Percentiles rank a stretch among this genome's conserved stretches.
Conservation (phyloP, 2,329 filamentous ascomycete species). For the Dactylellina cionopaga region DNA sequence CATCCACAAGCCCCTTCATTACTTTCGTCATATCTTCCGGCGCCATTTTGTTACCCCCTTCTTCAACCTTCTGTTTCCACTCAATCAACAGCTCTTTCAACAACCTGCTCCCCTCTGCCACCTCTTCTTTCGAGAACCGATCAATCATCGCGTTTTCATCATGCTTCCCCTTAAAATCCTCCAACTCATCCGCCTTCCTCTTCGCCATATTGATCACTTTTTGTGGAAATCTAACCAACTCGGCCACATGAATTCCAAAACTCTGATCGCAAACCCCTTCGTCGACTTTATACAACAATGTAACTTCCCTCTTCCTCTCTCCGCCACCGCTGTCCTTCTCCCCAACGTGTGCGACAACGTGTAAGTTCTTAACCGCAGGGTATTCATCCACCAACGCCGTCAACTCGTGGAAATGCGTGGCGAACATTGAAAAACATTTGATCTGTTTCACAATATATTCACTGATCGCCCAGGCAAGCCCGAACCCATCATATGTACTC, state of each 20-base stretch:
- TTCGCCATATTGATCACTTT: slow-evolving; percentile 99
- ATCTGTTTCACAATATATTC: slow-evolving; percentile 98
- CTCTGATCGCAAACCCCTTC: slow-evolving; percentile 93
- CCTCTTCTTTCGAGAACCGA: slow-evolving; percentile 80
- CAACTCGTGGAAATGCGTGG: slow-evolving; percentile 97
- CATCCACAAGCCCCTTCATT: slow-evolving; percentile 81
- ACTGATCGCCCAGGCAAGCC: slow-evolving; percentile 98
- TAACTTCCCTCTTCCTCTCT: slow-evolving; percentile 80
- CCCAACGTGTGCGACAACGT: slow-evolving; percentile 93
- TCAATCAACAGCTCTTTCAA: slow-evolving; percentile 82
- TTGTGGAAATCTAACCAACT: slow-evolving; percentile 92
- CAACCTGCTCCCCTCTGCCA: slow-evolving; percentile 85
- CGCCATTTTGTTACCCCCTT: slow-evolving; percentile 72
- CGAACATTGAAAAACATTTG: slow-evolving; percentile 91
- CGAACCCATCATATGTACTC: slow-evolving; percentile 97
- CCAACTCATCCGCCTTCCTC: slow-evolving; percentile 95
- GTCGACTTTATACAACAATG: slow-evolving; percentile 94
- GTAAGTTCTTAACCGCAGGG: slow-evolving; percentile 87
- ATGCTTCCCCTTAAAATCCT: slow-evolving; percentile 88
- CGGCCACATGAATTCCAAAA: slow-evolving; percentile 97
- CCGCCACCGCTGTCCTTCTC: slow-evolving; percentile 59
- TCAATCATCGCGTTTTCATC: slow-evolving; percentile 67
- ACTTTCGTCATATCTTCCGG: slow-evolving; percentile 74
- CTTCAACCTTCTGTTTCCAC: slow-evolving; percentile 83
- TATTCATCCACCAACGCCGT: slow-evolving; percentile 89